A percentile compares a stretch with the other conserved stretches of the same genome.
Evolutionary conservation across 768 basidiomycete genomes (phyloP).

Genomic region (Tricholoma bakamatsutake): DNA sequence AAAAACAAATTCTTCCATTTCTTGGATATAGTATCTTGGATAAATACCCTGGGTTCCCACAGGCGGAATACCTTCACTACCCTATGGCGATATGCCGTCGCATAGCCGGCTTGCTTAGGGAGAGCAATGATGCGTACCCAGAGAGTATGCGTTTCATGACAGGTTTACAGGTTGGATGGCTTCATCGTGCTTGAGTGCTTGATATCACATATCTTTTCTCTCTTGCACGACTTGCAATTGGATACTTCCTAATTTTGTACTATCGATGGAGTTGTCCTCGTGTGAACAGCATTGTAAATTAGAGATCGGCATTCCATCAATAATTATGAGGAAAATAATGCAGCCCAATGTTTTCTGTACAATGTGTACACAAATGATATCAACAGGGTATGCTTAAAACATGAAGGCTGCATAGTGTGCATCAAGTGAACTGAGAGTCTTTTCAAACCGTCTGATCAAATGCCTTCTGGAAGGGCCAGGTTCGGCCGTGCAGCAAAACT

Average conservation of each 20-base stretch:
- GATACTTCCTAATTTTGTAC: neutral
- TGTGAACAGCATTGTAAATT: neutral
- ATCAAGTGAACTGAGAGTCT: constrained; percentile 5
- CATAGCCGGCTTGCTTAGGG: constrained; percentile 61
- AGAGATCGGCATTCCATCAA: neutral
- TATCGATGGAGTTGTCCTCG: neutral
- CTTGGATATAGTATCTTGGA: constrained; percentile 42
- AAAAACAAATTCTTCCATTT: neutral
- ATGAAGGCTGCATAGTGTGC: neutral
- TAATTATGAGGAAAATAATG: neutral
- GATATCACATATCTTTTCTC: neutral
- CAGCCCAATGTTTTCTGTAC: neutral
- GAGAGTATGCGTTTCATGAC: constrained; percentile 74
- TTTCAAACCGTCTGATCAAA: constrained; percentile 20
- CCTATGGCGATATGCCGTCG: constrained; percentile 72
- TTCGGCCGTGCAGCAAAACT: constrained; percentile 23
- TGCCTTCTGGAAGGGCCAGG: constrained; percentile 16
- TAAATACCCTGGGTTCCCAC: constrained; percentile 77
- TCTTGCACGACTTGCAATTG: too few relatives aligned
- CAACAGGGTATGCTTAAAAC: neutral
- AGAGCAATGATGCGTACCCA: constrained; percentile 76
- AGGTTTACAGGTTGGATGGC: constrained; percentile 78
- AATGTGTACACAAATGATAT: neutral
- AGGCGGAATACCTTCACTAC: constrained; percentile 85
- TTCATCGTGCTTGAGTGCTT: constrained; percentile 34